Evolutionary conservation across 2,329 filamentous ascomycete genomes (phyloP), one percentile per base, ranked within the genome.

Genomic region (Purpureocillium lavendulum): DNA sequence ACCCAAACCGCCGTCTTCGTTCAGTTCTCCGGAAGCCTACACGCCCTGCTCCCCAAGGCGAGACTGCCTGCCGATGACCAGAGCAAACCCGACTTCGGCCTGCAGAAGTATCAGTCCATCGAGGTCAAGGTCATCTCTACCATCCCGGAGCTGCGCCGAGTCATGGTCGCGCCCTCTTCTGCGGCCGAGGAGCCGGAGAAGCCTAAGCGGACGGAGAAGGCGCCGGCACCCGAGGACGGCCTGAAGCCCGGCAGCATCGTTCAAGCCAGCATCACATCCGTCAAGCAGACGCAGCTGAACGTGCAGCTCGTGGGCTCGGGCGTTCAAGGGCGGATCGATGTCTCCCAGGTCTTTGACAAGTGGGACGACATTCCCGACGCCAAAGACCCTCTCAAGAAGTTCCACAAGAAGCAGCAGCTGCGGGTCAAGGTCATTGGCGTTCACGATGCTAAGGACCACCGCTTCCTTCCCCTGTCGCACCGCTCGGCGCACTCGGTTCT

Each of bases 281-380:
- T 96, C 55, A 95, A 94, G 61, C 82, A 82, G 36, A 96, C 90
- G 0, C 92, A 98, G 58, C 69, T 97, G 40, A 97, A 97, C 49
- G 87, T 98, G 6, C 78, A 85, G 49, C 72, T 97, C 37, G 83
- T 87, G 33, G 87, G 94, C 54, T 59, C 47, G 29, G 50, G 62
- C 13, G 72, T 94, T 8, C 86, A 94, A 57, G 92, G 90, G n/a
- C 86, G 92, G 14, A 81, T 98, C 43, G 90, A 96, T 55, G 77
- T 92, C 6, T 94, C 92, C 1, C 87, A 97, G 58, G 65, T 89
- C 11, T 98, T 94, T 57, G 85, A 96, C 58, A 72, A 71, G 10
- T 96, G 84, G 82, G 84, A 94, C 35, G 82, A 90, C 33, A 92
- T 98, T 52, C 71, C 78, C 40, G 80, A 96, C 55, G 76, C 81